Conservation (phyloP, 1,139 yeast genomes). For the Lodderomyces oxycetoniae region DNA sequence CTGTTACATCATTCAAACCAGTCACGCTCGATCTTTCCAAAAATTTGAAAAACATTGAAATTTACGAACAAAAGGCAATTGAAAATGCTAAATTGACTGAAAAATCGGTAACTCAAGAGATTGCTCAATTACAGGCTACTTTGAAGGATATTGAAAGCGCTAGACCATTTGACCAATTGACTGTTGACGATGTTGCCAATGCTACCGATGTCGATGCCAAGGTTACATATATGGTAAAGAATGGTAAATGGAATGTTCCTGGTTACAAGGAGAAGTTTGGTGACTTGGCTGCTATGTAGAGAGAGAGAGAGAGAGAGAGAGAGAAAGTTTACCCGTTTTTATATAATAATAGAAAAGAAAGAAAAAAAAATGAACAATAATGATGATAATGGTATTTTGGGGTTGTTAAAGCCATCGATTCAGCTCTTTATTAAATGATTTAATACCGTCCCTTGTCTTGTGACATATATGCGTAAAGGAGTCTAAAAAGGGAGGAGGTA, state of each 20-base stretch:
- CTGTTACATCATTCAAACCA: conserved; percentile 74
- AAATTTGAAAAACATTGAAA: conserved; percentile 87
- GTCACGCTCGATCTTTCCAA: conserved; percentile 80
- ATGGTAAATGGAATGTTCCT: conserved; percentile 98
- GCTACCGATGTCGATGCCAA: conserved; percentile 98
- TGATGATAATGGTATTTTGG: neutral
- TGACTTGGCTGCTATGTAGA: conserved; percentile 87
- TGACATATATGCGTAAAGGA: conserved; percentile 11
- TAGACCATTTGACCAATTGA: conserved; percentile 95
- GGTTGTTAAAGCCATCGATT: conserved; percentile 6
- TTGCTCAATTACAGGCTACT: conserved; percentile 80
- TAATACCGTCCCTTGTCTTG: neutral
- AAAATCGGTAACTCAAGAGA: conserved; percentile 79
- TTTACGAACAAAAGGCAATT: conserved; percentile 91
- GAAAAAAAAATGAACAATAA: neutral
- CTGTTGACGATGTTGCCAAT: conserved; percentile 88
- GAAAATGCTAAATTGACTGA: conserved; percentile 96
- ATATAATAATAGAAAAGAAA: too few species aligned
- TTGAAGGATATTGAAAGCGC: conserved; percentile 92
- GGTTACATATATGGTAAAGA: conserved; percentile 90
- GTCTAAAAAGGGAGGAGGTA: conserved; percentile 17
- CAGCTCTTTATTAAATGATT: conserved; percentile 5
- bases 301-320: neutral
- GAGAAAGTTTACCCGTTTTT: too few species aligned
- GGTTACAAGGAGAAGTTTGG: conserved; percentile 98